Conservation (phyloP, 257 asterid species). For the Solanum chaucha region DNA sequence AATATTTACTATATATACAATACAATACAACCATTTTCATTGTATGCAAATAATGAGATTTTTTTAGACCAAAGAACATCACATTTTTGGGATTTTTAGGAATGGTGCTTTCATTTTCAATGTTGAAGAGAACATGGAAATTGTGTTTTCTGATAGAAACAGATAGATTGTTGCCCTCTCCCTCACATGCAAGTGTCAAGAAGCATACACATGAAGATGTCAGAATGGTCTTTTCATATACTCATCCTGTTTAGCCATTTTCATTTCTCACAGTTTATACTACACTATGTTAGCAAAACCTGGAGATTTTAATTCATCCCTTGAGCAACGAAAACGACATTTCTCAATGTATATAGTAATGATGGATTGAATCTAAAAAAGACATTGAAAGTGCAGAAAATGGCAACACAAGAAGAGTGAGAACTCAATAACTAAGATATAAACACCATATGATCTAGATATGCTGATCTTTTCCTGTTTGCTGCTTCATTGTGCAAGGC, state of each 20-base stretch:
- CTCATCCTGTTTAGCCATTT: not conserved
- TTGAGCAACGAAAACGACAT: not conserved
- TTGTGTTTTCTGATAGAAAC: conserved; percentile 9
- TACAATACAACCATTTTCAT: not conserved
- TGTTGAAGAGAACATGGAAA: conserved; percentile 9
- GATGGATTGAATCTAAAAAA: not conserved
- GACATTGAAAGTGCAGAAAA: not conserved
- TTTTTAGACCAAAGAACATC: not conserved
- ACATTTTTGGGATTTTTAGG: not conserved
- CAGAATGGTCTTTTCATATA: not conserved
- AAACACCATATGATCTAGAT: not conserved
- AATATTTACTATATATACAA: not conserved
- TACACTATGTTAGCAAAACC: not conserved
- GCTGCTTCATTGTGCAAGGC: not conserved
- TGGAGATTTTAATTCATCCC: not conserved
- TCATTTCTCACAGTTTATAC: not conserved
- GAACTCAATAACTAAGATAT: not conserved
- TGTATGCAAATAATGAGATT: not conserved
- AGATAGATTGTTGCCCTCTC: not conserved
- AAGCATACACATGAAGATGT: not conserved
- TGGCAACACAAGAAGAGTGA: not conserved
- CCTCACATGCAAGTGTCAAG: conserved; percentile 11
- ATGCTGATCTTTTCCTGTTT: not conserved
- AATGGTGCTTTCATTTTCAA: not conserved
- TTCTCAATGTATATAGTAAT: not conserved